Conservation (phyloP, 2,329 filamentous ascomycete species). For the Botryotinia calthae region DNA sequence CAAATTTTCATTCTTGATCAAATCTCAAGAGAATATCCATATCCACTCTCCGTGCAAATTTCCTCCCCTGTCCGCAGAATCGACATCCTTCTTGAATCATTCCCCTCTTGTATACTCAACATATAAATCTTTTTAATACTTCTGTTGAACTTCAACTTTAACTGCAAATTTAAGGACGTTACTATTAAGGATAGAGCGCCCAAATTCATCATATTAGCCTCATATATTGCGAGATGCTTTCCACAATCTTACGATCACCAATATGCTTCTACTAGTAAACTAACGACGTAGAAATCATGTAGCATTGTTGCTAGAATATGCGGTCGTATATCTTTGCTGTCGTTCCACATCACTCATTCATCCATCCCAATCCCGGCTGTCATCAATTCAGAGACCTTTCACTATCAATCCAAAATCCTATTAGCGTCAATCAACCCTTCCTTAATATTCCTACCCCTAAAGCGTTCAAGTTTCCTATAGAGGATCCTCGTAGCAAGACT, state of each 20-base stretch:
- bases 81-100: not conserved
- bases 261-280: not conserved
- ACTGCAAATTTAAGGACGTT: not conserved
- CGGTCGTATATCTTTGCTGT: not conserved
- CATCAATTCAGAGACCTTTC: not conserved
- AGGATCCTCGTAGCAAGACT: fast-evolving
- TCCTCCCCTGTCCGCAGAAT: no score
- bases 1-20: not conserved
- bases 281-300: not conserved
- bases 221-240: not conserved
- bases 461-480: not conserved
- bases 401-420: not conserved
- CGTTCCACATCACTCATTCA: fast-evolving
- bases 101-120: not conserved
- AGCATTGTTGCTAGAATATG: not conserved
- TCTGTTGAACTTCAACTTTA: not conserved
- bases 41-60: not conserved
- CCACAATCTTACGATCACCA: not conserved
- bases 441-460: not conserved
- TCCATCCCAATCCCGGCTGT: not conserved
- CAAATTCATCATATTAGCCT: not conserved
- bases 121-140: fast-evolving
- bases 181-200: no score
- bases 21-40: fast-evolving
- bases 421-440: fast-evolving